Conservation (phyloP, 257 asterid genomes). For the Leptodermis oblonga region DNA sequence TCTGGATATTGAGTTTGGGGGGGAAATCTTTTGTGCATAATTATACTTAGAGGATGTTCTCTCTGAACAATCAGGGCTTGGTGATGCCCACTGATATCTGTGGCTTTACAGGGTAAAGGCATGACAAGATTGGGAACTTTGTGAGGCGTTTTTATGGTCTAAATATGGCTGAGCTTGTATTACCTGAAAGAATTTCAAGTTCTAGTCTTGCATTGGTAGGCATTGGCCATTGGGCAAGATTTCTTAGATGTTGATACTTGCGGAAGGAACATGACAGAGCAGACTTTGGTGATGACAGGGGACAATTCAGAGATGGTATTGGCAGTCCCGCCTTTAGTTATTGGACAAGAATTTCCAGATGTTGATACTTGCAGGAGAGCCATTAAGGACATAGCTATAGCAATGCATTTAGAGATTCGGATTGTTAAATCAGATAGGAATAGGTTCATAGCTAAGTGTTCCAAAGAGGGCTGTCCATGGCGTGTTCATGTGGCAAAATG, state of each 20-base stretch:
- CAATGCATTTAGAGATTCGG: conserved; percentile 80
- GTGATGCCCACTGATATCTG: neutral
- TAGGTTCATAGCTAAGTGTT: conserved; percentile 94
- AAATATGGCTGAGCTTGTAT: conserved; percentile 21
- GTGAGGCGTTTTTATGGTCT: neutral
- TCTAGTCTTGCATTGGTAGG: conserved; percentile 5
- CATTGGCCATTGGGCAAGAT: conserved; percentile 16
- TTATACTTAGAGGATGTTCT: neutral
- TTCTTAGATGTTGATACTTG: conserved; percentile 76
- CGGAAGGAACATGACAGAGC: conserved; percentile 38
- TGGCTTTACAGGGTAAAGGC: neutral
- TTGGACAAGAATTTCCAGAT: conserved; percentile 93
- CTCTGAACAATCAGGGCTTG: neutral
- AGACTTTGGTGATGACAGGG: conserved; percentile 13
- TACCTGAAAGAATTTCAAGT: neutral
- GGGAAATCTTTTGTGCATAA: neutral
- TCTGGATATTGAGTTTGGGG: neutral
- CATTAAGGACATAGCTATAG: conserved; percentile 83
- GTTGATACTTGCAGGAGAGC: conserved; percentile 86
- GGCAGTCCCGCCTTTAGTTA: conserved; percentile 38
- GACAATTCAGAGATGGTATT: conserved; percentile 21
- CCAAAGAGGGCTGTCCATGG: conserved; percentile 98
- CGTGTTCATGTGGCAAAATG: conserved; percentile 91
- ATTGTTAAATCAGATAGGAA: conserved; percentile 95
- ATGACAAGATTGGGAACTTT: conserved; percentile 9